Conservation (phyloP, 192 early-diverging fungal species). For the Rhizophagus prolifer region DNA sequence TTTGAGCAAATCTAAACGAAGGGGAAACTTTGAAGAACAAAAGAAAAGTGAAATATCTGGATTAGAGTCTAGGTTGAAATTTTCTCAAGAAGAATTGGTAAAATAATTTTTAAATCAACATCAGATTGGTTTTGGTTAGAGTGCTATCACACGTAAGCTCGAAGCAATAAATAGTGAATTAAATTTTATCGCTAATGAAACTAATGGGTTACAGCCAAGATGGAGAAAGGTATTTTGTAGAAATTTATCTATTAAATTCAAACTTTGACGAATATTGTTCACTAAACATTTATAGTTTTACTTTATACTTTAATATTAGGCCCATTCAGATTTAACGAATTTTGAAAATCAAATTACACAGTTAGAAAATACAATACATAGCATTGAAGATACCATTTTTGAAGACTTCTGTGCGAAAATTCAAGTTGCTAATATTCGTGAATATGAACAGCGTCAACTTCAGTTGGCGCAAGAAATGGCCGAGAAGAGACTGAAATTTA, state of each 20-base stretch:
- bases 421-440: slow-evolving; percentile 76
- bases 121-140: slow-evolving; percentile 33
- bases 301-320: not conserved
- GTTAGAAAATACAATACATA: slow-evolving; percentile 40
- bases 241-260: not conserved
- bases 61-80: slow-evolving; percentile 58
- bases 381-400: slow-evolving; percentile 68
- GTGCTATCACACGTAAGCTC: slow-evolving; percentile 53
- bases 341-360: slow-evolving; percentile 42
- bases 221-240: slow-evolving; percentile 29
- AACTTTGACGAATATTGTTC: not conserved
- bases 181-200: slow-evolving; percentile 46
- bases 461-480: slow-evolving; percentile 66
- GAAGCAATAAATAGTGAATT: slow-evolving; percentile 62
- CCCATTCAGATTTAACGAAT: slow-evolving; percentile 43
- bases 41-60: slow-evolving; percentile 58
- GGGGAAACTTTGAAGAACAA: slow-evolving; percentile 62
- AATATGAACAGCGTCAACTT: slow-evolving; percentile 80
- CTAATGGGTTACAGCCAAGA: slow-evolving; percentile 35
- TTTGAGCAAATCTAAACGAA: slow-evolving; percentile 66
- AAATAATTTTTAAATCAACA: not conserved
- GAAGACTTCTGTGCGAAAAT: slow-evolving; percentile 73
- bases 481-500: slow-evolving; percentile 76
- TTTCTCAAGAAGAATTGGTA: slow-evolving; percentile 65
- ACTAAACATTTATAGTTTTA: not conserved